Evolutionary conservation across 2,329 filamentous ascomycete genomes (phyloP), one percentile per base, ranked within the genome.

Genomic region (Drechslera avenae): DNA sequence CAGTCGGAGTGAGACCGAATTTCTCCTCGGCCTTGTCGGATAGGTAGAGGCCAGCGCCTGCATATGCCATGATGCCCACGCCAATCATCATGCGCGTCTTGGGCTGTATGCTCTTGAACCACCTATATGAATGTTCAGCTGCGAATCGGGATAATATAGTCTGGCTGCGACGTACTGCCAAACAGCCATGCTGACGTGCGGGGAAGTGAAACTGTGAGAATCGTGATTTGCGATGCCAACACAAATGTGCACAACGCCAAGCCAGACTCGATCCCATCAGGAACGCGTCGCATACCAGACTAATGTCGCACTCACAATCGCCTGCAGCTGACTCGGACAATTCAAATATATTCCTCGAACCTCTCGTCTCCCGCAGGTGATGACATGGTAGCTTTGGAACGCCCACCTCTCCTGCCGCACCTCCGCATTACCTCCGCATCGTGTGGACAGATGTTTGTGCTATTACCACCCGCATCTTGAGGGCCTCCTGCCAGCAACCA

Each of bases 1-100:
- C 85, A 1, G 85, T 87, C 1, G 91, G 84, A 32, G 82, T 85
- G 72, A 90, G 82, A 5, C 88, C 89, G 54, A 92, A 81, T 34
- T 81, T 85, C 68, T 88, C 82, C 74, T 93, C 91, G 13, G 87
- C 85, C 50, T 80, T 80, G 67, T 93, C 88, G 4, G 88, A 85
- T 14, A 89, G 68, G 68, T 87, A 86, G n/a, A 94, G 80, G 13
- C 90, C 92, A 33, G 85, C 76, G 33, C 79, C 76, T 12, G 90
- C 90, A 84, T 91, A 96, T 28, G 83, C 83, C 67, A 96, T 84
- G 59, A 96, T 75, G 62, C 86, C 88, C 40, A 85, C 71, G 61
- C 92, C 92, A 56, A 96, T 80, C 39, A 86, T 75, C 34, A 90
- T 75, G 49, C 89, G 88, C 18, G 88, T 87, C 61, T 83, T 86